Evolutionary conservation across 352 stramenopile species (phyloP), one percentile per base, ranked within the genome.

Genomic region (Phytophthora citrophthora): DNA sequence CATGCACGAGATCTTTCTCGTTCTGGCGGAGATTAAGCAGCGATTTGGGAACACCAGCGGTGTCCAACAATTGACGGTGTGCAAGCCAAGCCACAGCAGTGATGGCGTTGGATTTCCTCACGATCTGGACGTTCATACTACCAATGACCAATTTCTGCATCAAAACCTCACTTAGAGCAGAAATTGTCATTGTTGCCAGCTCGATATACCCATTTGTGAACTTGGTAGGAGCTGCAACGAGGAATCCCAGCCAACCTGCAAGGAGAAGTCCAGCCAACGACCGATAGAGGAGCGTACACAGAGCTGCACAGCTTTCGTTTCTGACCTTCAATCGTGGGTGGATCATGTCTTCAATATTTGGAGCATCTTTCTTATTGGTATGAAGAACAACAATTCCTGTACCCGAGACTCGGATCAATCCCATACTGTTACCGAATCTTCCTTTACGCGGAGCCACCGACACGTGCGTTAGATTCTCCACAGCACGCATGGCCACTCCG

Each of bases 201-300:
- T 45, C 39, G 11, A 45, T 45, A 20, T 45, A 45, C n/a, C 39
- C 39, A 26, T 45, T 45, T 4, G 15, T 45, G 39, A 24, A 45
- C 9, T 45, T 20, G 5, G 3, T 6, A 13, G 39, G 7, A 10
- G 39, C 39, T 20, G n/a, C n/a, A 1, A 45, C 39, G 2, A 45
- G 39, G 20, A 45, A 45, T 5, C 13, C n/a, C 15, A 45, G n/a
- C 39, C 39, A 45, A 2, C 39, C n/a, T 1, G 20, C 15, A 3
- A 45, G 39, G 5, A 45, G 39, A 16, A 45, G 3, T 2, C 39
- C 39, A 24, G n/a, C n/a, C 16, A 45, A 13, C 15, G 16, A 20
- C 26, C 39, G 39, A 20, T 45, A 45, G 6, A 24, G 10, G 5
- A 45, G 3, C 20, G 39, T 45, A 27, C 2, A 45, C 39, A 20